These are phyloP conservation scores for Turnera subulata DNA, from an alignment of 345 rosid genomes.

Conservation along the genomic window DNA sequence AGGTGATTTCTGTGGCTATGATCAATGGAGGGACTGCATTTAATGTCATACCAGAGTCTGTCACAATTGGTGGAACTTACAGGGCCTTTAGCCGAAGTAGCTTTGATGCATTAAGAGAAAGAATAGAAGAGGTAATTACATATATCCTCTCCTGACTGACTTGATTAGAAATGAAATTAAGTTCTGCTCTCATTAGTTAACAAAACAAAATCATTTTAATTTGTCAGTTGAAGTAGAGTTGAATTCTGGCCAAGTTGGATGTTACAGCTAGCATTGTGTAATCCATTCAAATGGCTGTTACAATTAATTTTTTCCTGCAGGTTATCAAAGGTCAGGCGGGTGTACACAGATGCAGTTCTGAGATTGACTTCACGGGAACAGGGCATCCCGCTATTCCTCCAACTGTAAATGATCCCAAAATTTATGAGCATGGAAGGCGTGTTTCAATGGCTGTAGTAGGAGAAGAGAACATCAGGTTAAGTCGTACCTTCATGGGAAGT, in stretches of 20 bases:
- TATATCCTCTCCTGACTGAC: background rate
- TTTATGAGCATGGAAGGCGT: slow-evolving; percentile 28
- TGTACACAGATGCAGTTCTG: slow-evolving; percentile 51
- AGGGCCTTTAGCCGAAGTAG: slow-evolving; percentile 54
- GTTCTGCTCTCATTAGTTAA: too few relatives aligned
- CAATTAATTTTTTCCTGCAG: slow-evolving; percentile 19
- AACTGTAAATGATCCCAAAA: slow-evolving; percentile 35
- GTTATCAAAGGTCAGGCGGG: slow-evolving; percentile 50
- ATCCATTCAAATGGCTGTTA: too few relatives aligned
- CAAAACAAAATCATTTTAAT: too few relatives aligned
- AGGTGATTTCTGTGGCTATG: slow-evolving; percentile 59
- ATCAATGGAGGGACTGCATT: slow-evolving; percentile 49
- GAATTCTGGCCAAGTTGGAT: too few relatives aligned
- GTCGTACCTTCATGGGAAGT: slow-evolving; percentile 48
- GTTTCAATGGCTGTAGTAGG: slow-evolving; percentile 38
- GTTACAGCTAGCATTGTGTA: too few relatives aligned
- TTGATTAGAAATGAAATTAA: too few relatives aligned
- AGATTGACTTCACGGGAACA: slow-evolving; percentile 37
- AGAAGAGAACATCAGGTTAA: slow-evolving; percentile 35
- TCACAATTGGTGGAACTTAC: slow-evolving; percentile 51
- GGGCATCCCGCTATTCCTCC: slow-evolving; percentile 50
- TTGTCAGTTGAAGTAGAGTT: too few relatives aligned
- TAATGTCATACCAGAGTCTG: slow-evolving; percentile 49
- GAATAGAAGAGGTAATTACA: slow-evolving; percentile 48
- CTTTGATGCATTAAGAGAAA: slow-evolving; percentile 39